A percentile compares a stretch with the other conserved stretches of the same genome.
These are phyloP conservation scores for Phaeodactylum tricornutum DNA, from an alignment of 108 stramenopile genomes.

Conservation along the genomic window DNA sequence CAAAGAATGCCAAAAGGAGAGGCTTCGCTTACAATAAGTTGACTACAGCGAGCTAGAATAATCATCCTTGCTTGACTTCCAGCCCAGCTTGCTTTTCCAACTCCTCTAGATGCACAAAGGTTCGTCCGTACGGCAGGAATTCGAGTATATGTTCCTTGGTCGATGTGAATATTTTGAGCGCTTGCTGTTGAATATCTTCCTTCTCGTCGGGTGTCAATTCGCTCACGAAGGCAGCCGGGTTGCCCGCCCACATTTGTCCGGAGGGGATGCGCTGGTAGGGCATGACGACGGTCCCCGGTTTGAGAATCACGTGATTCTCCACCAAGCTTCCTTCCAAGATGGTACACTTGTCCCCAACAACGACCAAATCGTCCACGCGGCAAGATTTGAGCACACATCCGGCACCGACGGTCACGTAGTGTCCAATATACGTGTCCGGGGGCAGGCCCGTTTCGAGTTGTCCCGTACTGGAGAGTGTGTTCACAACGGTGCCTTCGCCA, in stretches of 20 bases:
- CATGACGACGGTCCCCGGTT: slow-evolving; percentile 86
- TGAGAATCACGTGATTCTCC: slow-evolving; percentile 74
- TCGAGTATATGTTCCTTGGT: slow-evolving; percentile 82
- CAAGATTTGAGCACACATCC: slow-evolving; percentile 75
- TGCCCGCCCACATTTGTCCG: slow-evolving; percentile 89
- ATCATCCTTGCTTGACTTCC: too few species aligned
- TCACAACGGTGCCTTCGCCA: slow-evolving; percentile 86
- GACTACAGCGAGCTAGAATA: too few species aligned
- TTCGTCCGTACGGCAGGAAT: slow-evolving; percentile 80
- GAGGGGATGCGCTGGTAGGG: slow-evolving; percentile 77
- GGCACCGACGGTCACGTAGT: slow-evolving; percentile 74
- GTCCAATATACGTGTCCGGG: slow-evolving; percentile 73
- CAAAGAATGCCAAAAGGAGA: too few species aligned
- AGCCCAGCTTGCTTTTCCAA: slow-evolving; percentile 56
- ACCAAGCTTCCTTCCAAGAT: slow-evolving; percentile 84
- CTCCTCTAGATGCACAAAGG: slow-evolving; percentile 84
- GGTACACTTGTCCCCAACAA: slow-evolving; percentile 81
- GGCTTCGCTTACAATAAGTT: too few species aligned
- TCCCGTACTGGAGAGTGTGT: slow-evolving; percentile 49
- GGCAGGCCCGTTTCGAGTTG: slow-evolving; percentile 69
- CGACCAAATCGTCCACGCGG: slow-evolving; percentile 72
- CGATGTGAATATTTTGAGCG: slow-evolving; percentile 44
- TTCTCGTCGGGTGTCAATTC: slow-evolving; percentile 64
- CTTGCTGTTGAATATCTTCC: slow-evolving; percentile 51
- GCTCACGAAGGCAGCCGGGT: slow-evolving; percentile 77